Conservation (phyloP, 2,329 filamentous ascomycete genomes). For the Arthrinium puccinioides region DNA sequence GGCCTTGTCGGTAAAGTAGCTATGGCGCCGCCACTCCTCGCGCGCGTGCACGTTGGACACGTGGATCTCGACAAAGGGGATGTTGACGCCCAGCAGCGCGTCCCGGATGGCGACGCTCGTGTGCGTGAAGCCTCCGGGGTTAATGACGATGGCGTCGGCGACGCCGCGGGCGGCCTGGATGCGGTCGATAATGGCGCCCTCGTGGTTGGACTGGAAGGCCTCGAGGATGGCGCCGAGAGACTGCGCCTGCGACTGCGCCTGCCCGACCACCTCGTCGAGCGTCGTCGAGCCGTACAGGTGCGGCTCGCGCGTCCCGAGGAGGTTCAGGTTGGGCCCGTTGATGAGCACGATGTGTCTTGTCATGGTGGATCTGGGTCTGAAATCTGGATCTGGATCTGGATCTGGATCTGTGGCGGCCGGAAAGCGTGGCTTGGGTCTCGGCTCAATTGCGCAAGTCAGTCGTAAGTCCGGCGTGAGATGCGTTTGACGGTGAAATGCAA, state of each 20-base stretch:
- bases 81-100: conserved; percentile 58
- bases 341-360: conserved; percentile 66
- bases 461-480: too few relatives aligned
- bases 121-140: conserved; percentile 69
- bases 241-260: conserved; percentile 40
- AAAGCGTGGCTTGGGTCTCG: too few relatives aligned
- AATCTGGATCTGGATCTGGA: too few relatives aligned
- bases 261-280: conserved; percentile 50
- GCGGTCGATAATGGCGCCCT: conserved; percentile 66
- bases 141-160: conserved; percentile 65
- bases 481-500: too few relatives aligned
- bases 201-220: conserved; percentile 70
- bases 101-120: conserved; percentile 72
- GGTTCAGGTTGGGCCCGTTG: conserved; percentile 79
- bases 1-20: conserved; percentile 70
- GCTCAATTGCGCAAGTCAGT: too few relatives aligned
- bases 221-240: conserved; percentile 41
- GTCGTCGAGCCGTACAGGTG: conserved; percentile 66
- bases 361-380: too few relatives aligned
- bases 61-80: conserved; percentile 75
- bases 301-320: conserved; percentile 69
- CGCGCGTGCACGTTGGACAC: conserved; percentile 67
- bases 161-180: conserved; percentile 57
- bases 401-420: too few relatives aligned
- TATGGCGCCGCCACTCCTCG: conserved; percentile 62